Conservation (phyloP, 1,284 basidiomycete species). For the Apiotrichum siamense region DNA sequence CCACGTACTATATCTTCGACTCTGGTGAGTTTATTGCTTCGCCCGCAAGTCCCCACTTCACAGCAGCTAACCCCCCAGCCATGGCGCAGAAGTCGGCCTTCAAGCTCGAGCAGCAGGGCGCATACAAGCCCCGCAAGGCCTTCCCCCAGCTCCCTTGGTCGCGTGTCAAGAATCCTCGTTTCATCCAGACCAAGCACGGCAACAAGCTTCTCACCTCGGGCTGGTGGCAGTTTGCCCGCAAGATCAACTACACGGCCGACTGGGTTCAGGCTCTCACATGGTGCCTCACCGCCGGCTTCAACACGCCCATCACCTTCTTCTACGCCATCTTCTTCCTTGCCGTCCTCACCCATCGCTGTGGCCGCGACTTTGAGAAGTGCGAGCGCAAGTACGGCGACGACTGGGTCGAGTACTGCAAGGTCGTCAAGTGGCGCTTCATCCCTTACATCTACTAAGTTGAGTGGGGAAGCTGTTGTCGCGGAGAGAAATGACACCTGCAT, state of each 20-base stretch:
- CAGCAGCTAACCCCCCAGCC: too few relatives aligned
- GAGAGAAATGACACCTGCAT: neutral
- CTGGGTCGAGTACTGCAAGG: constrained; percentile 77
- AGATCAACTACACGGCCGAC: constrained; percentile 50
- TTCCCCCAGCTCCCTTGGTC: constrained; percentile 92
- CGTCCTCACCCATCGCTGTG: constrained; percentile 79
- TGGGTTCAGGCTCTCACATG: constrained; percentile 73
- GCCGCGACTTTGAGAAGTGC: constrained; percentile 90
- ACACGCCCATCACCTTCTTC: constrained; percentile 87
- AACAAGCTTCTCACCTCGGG: constrained; percentile 52
- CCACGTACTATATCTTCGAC: constrained; percentile 87
- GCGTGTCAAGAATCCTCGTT: constrained; percentile 81
- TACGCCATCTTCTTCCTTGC: constrained; percentile 89
- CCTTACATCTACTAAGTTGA: constrained; percentile 53
- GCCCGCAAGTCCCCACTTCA: too few relatives aligned
- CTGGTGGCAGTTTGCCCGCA: constrained; percentile 69
- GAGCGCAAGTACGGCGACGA: constrained; percentile 90
- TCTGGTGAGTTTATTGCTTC: too few relatives aligned
- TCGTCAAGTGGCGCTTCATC: constrained; percentile 86
- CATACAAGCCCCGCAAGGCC: constrained; percentile 74
- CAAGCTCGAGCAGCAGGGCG: constrained; percentile 93
- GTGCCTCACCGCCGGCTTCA: constrained; percentile 77
- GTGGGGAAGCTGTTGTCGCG: neutral
- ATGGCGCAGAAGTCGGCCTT: constrained; percentile 98
- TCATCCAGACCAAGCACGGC: constrained; percentile 89